Conservation (phyloP, 768 basidiomycete genomes). For the Leccinum subgranulosum region DNA sequence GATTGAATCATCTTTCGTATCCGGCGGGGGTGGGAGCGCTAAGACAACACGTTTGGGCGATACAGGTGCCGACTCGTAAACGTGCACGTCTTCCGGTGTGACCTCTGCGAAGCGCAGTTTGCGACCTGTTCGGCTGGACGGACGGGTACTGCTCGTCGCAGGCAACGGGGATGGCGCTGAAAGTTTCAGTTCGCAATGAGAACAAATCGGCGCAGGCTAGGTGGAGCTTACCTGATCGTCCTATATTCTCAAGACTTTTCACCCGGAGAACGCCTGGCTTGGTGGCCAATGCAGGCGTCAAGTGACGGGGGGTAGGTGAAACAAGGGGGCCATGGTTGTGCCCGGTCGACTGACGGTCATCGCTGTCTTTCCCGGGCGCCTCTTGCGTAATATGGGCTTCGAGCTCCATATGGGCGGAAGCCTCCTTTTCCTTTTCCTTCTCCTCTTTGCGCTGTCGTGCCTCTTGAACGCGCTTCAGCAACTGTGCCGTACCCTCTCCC, state of each 20-base stretch:
- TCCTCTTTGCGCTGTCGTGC: constrained; percentile 18
- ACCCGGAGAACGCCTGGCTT: constrained; percentile 27
- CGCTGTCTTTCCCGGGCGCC: no score
- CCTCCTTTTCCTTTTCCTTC: constrained; percentile 1
- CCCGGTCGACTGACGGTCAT: background rate
- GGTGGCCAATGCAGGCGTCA: constrained; percentile 9
- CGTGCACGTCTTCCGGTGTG: constrained; percentile 69
- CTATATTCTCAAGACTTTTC: constrained; percentile 30
- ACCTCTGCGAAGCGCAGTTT: constrained; percentile 76
- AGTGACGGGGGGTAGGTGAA: constrained; percentile 12
- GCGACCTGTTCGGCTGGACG: constrained; percentile 52
- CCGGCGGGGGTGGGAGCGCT: constrained; percentile 48
- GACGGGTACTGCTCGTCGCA: constrained; percentile 51
- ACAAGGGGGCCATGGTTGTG: background rate
- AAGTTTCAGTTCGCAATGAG: background rate
- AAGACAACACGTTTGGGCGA: constrained; percentile 62
- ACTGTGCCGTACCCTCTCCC: constrained; percentile 60
- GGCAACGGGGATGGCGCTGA: constrained; percentile 42
- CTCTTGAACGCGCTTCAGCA: constrained; percentile 42
- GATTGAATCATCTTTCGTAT: constrained; percentile 25
- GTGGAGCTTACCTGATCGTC: constrained; percentile 15
- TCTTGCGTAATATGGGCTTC: background rate
- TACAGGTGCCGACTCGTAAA: constrained; percentile 78
- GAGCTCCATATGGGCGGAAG: background rate
- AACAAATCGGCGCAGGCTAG: background rate